Conservation (phyloP, 164 flowering plant genomes). For the Berberis thunbergii region DNA sequence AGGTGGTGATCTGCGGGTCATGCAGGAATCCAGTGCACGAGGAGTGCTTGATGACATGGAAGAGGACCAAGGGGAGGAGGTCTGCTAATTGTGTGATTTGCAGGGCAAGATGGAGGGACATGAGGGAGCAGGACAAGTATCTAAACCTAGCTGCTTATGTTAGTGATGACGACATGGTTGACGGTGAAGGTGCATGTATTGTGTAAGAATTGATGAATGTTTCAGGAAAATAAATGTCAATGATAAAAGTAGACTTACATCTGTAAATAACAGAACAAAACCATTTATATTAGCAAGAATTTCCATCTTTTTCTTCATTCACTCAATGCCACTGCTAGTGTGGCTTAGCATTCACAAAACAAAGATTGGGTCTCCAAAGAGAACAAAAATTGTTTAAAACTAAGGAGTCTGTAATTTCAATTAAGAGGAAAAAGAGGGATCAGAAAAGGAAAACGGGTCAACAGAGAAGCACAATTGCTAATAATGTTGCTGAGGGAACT, state of each 20-base stretch:
- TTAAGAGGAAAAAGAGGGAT: too few relatives aligned
- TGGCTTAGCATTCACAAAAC: too few relatives aligned
- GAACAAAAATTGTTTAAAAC: too few relatives aligned
- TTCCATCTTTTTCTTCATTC: too few relatives aligned
- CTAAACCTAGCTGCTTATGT: slow-evolving; percentile 58
- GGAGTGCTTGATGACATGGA: slow-evolving; percentile 68
- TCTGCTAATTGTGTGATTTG: slow-evolving; percentile 67
- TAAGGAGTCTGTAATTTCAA: too few relatives aligned
- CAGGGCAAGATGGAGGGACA: slow-evolving; percentile 62
- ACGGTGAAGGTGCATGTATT: slow-evolving; percentile 13
- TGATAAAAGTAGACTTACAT: background rate
- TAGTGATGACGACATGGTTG: slow-evolving; percentile 23
- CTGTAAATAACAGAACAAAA: too few relatives aligned
- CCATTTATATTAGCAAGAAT: too few relatives aligned
- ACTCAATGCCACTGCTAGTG: too few relatives aligned
- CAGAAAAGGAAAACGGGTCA: too few relatives aligned
- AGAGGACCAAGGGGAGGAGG: slow-evolving; percentile 59
- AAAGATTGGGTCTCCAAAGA: too few relatives aligned
- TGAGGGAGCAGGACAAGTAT: slow-evolving; percentile 44
- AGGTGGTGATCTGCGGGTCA: slow-evolving; percentile 46
- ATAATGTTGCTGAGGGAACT: too few relatives aligned
- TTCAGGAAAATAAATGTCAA: background rate
- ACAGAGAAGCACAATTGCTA: too few relatives aligned
- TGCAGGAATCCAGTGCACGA: slow-evolving; percentile 68
- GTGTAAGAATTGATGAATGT: slow-evolving; percentile 5